Evolutionary conservation across 1,284 basidiomycete species (phyloP), one percentile per base, ranked within the genome.

Genomic region (Rhodotorula glutinis): DNA sequence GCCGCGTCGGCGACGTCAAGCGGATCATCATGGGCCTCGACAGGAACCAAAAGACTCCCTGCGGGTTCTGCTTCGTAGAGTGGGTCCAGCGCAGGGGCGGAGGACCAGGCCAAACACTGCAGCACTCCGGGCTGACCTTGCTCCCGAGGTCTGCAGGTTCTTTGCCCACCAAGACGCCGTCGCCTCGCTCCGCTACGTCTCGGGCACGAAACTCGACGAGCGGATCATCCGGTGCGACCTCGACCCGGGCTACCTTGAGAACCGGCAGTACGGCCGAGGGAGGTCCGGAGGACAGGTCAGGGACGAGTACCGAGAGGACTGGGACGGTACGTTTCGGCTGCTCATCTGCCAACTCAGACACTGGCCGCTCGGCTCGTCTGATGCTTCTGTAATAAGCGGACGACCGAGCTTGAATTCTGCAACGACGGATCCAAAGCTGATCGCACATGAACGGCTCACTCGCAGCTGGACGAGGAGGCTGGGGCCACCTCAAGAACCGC

Each of bases 11-110:
- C 51, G 88, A 85, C 41, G 93, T 99, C 74, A 98, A 98, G 79
- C 87, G 95, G 72, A 96, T 99, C 74, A 98, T 99, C 76, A 98
- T 99, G 96, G 96, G 96, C 33, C 84, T 99, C 47, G 96, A 99
- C 82, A 84, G 96, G 65, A 92, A 98, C 78, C 90, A 89, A 57
- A 89, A 94, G 91, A 98, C 96, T 57, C 96, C 96, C 0, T 99
- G 96, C 78, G 96, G 96, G 1, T 99, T 99, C 79, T 97, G 95
- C 75, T 99, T 99, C 77, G 96, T 99, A 66, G 96, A 99, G 78
- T 80, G 53, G 17, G 33, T 40, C n/a, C 29, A 13, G 16, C 16
- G 8, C 14, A n/a, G n/a, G n/a, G n/a, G n/a, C n/a, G n/a, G n/a
- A n/a, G n/a, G n/a, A n/a, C n/a, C n/a, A n/a, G n/a, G n/a, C n/a